Evolutionary conservation across 73 alveolate species (phyloP), one percentile per base, ranked within the genome.

Genomic region (Paramecium biaurelia): DNA sequence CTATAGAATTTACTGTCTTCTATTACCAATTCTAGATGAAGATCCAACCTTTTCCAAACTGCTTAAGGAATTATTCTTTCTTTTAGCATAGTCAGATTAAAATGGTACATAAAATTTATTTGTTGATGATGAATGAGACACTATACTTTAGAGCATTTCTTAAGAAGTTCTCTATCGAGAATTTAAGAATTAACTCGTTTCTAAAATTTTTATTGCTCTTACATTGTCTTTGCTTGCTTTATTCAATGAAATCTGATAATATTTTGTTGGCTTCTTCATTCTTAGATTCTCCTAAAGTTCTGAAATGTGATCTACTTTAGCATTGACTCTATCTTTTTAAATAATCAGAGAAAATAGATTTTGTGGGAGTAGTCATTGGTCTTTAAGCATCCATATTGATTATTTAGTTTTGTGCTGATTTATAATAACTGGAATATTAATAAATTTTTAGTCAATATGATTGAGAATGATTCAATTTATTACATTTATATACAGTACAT

Each of bases 311-410:
- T 30, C 45, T 63, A n/a, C 49, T 63, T 30, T 26, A 63, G 45
- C 53, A 26, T 1, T 63, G 84, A 63, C 24, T 63, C 45, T 63
- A 63, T 63, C 84, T 63, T 63, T 63, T 63, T 32, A 63, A 63
- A 63, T 63, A 63, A 63, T 63, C 84, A 30, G 84, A 63, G 45
- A 63, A 63, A 63, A 63, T 63, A 63, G 84, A 63, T 63, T 63
- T 63, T 12, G 84, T 26, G 7, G 84, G 84, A 12, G 84, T 63
- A 30, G 84, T 63, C 49, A 63, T 26, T 63, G 84, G 84, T 63
- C 84, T 63, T 63, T 38, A 63, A 8, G 28, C 45, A 63, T 63
- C 84, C 84, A 63, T 63, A 53, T 53, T 53, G 68, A 53, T 53
- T 53, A 53, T n/a, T 53, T 53, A 18, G 34, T 53, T n/a, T 53